Base-by-base conservation (phyloP, 2,329 filamentous ascomycete genomes). In the Ophiosphaerella narmari region DNA sequence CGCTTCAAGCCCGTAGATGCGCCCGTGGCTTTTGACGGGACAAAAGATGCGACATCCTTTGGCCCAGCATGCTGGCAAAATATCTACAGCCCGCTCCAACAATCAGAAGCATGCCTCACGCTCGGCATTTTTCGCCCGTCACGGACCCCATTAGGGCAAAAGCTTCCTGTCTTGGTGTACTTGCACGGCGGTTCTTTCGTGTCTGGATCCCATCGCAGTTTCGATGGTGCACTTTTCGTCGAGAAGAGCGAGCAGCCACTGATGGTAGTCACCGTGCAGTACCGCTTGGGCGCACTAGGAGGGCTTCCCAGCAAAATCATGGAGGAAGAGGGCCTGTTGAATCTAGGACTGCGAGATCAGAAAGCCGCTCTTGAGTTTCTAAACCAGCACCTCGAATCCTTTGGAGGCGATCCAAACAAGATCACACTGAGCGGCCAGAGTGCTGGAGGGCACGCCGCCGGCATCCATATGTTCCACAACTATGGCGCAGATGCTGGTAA, bases 41-140 rank as follows among this genome's bases (percentile, higher is more conserved):
- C 73, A 7, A 74, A 70, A 48, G 53, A 65, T 2, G 77, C 77
- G 4, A 66, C 65, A 0, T 33, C 50, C 1, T 78, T 75, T 43
- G 78, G 78, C 3, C 76, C 76, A 1, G 66, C 57, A 0, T 81
- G 78, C 40, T 68, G 75, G 11, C 78, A 81, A 51, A 73, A 76
- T 63, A 70, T 51, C 58, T 82, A 11, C 14, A 46, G 51, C 12
- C 50, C 59, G 2, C 31, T 54, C 1, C 40, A 44, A 8, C 68
- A 72, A 48, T 65, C 63, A n/a, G 68, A 73, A 48, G 68, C 66
- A 26, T 73, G 70, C 48, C 59, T 73, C 21, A 69, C 60, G 9
- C 53, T 72, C 54, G 70, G 70, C 36, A 45, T 73, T 1, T 71
- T 61, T 39, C 62, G 70, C 26, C 62, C 68, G 2, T 55, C 61